phyloP scores from a whole-genome alignment of 2,329 filamentous ascomycete species.

The Aspergillus hiratsukae region DNA sequence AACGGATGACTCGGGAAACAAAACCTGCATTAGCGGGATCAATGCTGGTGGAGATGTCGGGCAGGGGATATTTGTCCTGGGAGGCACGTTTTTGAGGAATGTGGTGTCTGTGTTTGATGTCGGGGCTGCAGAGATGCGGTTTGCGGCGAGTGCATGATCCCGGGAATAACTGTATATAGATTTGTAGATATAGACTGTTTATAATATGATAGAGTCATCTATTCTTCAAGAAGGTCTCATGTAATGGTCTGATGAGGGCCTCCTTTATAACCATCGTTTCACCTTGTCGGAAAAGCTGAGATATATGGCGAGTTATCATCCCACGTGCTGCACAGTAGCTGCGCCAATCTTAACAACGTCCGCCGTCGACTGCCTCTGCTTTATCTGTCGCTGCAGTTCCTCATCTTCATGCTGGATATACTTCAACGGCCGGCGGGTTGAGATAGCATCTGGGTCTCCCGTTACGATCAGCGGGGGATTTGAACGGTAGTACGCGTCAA shows the following conservation, averaged over 20 bases:
- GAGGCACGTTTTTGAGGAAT: constrained; percentile 47
- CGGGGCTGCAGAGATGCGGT: constrained; percentile 40
- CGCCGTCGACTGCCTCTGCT: not conserved
- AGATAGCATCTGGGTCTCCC: constrained; percentile 46
- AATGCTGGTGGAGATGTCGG: constrained; percentile 10
- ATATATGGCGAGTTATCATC: not conserved
- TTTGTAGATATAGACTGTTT: not conserved
- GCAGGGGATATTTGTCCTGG: constrained; percentile 22
- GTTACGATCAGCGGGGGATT: constrained; percentile 44
- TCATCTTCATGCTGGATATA: constrained; percentile 47
- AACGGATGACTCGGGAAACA: constrained; percentile 10
- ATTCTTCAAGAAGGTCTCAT: not conserved
- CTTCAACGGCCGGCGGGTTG: constrained; percentile 43
- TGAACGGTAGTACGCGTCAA: constrained; percentile 36
- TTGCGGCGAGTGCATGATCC: constrained; percentile 11
- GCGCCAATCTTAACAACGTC: not conserved
- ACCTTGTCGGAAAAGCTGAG: too few relatives aligned
- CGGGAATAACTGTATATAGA: not conserved
- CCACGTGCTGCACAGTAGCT: not conserved
- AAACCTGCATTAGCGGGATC: constrained; percentile 15
- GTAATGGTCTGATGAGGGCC: not conserved
- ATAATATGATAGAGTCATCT: not conserved
- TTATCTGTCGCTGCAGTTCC: constrained; percentile 16
- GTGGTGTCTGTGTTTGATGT: constrained; percentile 49
- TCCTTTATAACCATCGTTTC: too few relatives aligned